Evolutionary conservation across 805 yeast species (phyloP), one percentile per base, ranked within the genome.

Genomic region (Metschnikowia kunwiensis): DNA sequence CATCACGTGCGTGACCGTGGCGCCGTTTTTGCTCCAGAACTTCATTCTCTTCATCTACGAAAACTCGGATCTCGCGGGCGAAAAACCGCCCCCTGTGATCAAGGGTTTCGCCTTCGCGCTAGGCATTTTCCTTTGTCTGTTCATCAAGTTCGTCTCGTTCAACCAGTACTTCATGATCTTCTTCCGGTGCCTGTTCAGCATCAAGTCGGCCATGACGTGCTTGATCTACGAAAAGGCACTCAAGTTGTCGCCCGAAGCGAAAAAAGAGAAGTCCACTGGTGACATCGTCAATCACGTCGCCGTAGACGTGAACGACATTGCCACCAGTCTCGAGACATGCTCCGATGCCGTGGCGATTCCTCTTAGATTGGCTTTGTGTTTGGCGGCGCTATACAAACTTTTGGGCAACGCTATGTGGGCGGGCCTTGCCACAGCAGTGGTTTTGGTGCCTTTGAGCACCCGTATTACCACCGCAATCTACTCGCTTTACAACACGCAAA

Each of bases 101-200:
- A 53, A 77, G 60, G 89, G 88, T 32, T 68, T 93, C 30, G 97
- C 91, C 60, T 70, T 86, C 54, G 79, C 88, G 43, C 82, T 81
- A 60, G 94, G 95, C 57, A 89, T 65, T 36, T 64, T 57, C 41
- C 24, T 50, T n/a, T 44, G 54, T 17, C 42, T 63, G 4, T 50
- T 57, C 20, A 20, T 39, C 24, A 43, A 50, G 23, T 50, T 45
- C 37, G 35, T 49, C 23, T 35, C 46, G 12, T 50, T 47, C 44
- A 54, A 51, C 43, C 52, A 50, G 33, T 42, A 40, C 43, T 35
- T 41, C 33, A 34, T 47, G 32, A 27, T 36, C 11, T 48, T 50
- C 32, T 42, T 46, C 36, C 14, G 31, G 21, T 38, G 44, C 25
- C 72, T 44, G 5, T 40, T 38, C 34, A 31, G 43, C 21, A 38